Percentiles rank a stretch among this genome's conserved stretches.
phyloP scores from a whole-genome alignment of 768 basidiomycete genomes.

The Tephrocybe sp. region DNA sequence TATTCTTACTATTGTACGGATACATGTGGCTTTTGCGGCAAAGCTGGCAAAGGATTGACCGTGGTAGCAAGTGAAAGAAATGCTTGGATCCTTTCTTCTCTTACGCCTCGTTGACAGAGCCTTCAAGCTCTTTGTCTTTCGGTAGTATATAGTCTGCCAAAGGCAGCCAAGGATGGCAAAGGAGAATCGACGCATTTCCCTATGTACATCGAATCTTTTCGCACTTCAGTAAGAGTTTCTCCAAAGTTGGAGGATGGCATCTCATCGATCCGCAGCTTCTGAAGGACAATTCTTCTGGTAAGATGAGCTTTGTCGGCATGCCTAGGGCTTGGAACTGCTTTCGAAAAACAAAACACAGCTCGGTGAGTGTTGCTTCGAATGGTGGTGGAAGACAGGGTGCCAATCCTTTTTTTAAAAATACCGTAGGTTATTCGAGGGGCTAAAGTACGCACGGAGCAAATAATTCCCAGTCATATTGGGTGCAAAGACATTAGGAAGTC shows the following conservation, averaged over 20 bases:
- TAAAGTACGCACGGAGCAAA: slow-evolving; percentile 11
- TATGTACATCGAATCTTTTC: slow-evolving; percentile 8
- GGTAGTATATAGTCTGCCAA: not conserved
- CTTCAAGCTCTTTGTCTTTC: not conserved
- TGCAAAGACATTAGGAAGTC: slow-evolving; percentile 5
- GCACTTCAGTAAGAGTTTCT: slow-evolving; percentile 5
- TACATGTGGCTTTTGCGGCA: too few species aligned
- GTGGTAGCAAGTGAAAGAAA: not conserved
- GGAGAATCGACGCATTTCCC: not conserved
- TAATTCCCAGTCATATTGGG: slow-evolving; percentile 12
- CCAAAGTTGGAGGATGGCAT: not conserved
- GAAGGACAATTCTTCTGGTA: slow-evolving; percentile 1
- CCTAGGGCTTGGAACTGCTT: not conserved
- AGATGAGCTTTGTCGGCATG: not conserved
- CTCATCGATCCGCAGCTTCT: not conserved
- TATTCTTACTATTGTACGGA: too few species aligned
- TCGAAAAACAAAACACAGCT: not conserved
- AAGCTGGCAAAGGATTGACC: too few species aligned
- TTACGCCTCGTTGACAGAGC: not conserved
- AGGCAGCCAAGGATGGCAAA: not conserved
- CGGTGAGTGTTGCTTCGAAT: slow-evolving; percentile 5
- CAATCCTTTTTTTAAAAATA: not conserved
- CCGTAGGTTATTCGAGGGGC: slow-evolving; percentile 1
- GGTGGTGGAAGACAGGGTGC: too few species aligned
- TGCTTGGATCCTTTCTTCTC: not conserved